Conservation (phyloP, 768 basidiomycete genomes). For the Russula sp. region DNA sequence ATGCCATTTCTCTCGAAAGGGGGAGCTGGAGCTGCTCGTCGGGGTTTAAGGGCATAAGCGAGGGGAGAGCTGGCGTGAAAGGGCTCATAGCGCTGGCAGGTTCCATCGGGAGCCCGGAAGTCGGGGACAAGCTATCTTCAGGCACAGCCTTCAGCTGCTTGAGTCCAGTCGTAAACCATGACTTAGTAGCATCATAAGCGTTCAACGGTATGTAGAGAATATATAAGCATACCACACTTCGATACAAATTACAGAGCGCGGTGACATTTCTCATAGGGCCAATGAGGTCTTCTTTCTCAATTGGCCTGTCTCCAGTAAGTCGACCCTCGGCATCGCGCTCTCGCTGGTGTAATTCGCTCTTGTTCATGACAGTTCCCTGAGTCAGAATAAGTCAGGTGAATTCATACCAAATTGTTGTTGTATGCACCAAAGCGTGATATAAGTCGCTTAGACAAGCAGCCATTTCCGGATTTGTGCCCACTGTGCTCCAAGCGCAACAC, state of each 20-base stretch:
- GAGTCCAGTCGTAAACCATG: slow-evolving; percentile 81
- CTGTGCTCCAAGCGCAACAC: slow-evolving; percentile 58
- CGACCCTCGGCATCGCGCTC: slow-evolving; percentile 79
- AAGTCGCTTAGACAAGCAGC: slow-evolving; percentile 69
- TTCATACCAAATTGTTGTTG: neutral
- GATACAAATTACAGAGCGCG: slow-evolving; percentile 75
- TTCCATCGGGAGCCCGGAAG: slow-evolving; percentile 50
- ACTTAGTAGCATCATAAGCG: slow-evolving; percentile 42
- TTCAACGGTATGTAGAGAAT: slow-evolving; percentile 4
- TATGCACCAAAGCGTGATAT: slow-evolving; percentile 49
- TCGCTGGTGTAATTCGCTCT: slow-evolving; percentile 60
- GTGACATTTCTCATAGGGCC: slow-evolving; percentile 67
- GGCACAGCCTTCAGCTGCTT: slow-evolving; percentile 60
- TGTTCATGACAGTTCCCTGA: slow-evolving; percentile 44
- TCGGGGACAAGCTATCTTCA: slow-evolving; percentile 53
- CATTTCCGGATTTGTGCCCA: slow-evolving; percentile 89
- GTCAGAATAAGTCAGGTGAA: slow-evolving; percentile 10
- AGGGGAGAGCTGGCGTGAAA: slow-evolving; percentile 47
- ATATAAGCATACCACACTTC: slow-evolving; percentile 67
- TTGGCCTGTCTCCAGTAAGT: slow-evolving; percentile 51
- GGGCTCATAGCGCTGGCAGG: slow-evolving; percentile 47
- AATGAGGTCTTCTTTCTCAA: slow-evolving; percentile 66
- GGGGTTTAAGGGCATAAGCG: slow-evolving; percentile 39
- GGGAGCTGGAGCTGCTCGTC: slow-evolving; percentile 63
- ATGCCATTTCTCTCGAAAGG: slow-evolving; percentile 81